These are phyloP conservation scores for Diophrys appendiculata DNA, from an alignment of 73 alveolate genomes.

Conservation along the genomic window DNA sequence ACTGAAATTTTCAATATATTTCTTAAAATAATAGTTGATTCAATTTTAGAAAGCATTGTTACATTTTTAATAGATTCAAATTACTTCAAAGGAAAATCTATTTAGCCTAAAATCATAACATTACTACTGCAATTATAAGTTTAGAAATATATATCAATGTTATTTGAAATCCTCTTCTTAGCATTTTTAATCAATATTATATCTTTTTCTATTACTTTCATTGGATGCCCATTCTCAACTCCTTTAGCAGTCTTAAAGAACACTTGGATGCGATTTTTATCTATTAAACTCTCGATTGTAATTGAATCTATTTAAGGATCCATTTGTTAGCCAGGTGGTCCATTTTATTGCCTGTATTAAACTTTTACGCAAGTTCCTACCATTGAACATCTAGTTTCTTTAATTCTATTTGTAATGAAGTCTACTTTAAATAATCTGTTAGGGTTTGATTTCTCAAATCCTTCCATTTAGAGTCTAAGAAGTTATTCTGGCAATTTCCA, in stretches of 20 bases:
- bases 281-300: background rate
- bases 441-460: too few relatives aligned
- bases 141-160: slow-evolving; percentile 48
- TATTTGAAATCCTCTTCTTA: slow-evolving; percentile 43
- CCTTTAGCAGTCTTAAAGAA: background rate
- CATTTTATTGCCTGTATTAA: background rate
- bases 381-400: background rate
- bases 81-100: slow-evolving; percentile 19
- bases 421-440: background rate
- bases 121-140: slow-evolving; percentile 9
- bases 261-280: slow-evolving; percentile 17
- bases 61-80: background rate
- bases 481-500: too few relatives aligned
- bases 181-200: slow-evolving; percentile 37
- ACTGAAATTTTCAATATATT: slow-evolving; percentile 45
- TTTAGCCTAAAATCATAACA: slow-evolving; percentile 13
- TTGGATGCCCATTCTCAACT: background rate
- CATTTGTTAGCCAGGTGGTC: too few relatives aligned
- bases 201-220: background rate
- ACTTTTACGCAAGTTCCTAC: background rate
- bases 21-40: slow-evolving; percentile 28
- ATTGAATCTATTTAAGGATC: too few relatives aligned
- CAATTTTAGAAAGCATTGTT: slow-evolving; percentile 29
- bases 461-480: too few relatives aligned
- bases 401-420: background rate